Conservation (phyloP, 352 stramenopile genomes). For the Pythium periplocum region DNA sequence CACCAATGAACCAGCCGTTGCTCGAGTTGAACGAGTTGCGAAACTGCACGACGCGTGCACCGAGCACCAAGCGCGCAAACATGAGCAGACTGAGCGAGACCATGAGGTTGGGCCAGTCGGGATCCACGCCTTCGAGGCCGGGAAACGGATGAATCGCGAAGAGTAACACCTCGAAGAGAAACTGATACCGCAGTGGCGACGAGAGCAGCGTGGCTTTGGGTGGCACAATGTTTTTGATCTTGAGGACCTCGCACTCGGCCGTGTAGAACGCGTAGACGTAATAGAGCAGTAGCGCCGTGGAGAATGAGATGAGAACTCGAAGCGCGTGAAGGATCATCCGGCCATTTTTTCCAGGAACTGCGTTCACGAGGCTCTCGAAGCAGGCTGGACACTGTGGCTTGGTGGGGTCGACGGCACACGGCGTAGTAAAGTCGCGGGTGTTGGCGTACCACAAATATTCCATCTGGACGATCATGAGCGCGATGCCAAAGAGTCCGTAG, state of each 20-base stretch:
- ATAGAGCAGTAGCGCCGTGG: conserved; percentile 58
- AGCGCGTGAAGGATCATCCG: conserved; percentile 63
- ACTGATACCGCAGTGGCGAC: conserved; percentile 38
- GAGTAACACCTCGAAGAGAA: conserved; percentile 47
- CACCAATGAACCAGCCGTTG: conserved; percentile 77
- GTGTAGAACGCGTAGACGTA: conserved; percentile 66
- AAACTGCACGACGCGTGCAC: conserved; percentile 53
- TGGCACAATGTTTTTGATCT: conserved; percentile 77
- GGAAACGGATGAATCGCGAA: conserved; percentile 65
- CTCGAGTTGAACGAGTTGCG: conserved; percentile 73
- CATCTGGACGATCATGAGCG: conserved; percentile 73
- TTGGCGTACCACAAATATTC: conserved; percentile 72
- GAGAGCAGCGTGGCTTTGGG: conserved; percentile 56
- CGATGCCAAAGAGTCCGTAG: conserved; percentile 55
- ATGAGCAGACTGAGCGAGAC: conserved; percentile 57
- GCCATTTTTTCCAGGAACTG: conserved; percentile 38
- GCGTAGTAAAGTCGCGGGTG: conserved; percentile 27
- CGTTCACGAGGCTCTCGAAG: conserved; percentile 16
- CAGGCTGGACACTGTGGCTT: conserved; percentile 34
- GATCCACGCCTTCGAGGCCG: conserved; percentile 57
- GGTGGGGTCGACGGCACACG: conserved; percentile 25
- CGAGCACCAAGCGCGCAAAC: conserved; percentile 46
- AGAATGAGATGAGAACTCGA: conserved; percentile 62
- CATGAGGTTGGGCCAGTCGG: conserved; percentile 50
- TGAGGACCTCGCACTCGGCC: conserved; percentile 67